Evolutionary conservation across 2,329 filamentous ascomycete genomes (phyloP).

Genomic region (Tolypocladium sp.): DNA sequence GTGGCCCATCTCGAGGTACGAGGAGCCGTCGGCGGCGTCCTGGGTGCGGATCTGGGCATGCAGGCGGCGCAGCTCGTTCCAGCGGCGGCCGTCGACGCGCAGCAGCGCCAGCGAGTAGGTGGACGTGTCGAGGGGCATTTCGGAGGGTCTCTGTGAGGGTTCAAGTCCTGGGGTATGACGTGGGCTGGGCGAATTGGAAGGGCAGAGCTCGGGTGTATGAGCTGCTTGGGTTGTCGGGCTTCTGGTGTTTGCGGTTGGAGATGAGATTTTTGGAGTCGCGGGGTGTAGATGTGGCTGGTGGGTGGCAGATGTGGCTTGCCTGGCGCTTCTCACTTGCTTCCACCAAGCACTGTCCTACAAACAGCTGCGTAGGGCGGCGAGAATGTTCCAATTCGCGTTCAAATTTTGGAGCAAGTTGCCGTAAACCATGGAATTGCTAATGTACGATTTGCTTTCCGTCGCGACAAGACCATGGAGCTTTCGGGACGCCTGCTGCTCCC

Average conservation of each 20-base stretch:
- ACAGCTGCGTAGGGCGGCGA: background rate
- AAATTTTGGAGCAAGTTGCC: background rate
- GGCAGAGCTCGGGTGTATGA: background rate
- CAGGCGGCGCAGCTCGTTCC: conserved; percentile 91
- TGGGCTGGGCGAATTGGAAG: background rate
- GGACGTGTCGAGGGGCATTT: conserved; percentile 93
- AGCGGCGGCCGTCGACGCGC: conserved; percentile 76
- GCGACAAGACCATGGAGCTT: background rate
- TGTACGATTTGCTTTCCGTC: background rate
- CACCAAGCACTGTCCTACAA: background rate
- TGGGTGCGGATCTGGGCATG: conserved; percentile 88
- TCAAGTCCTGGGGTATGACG: too few species aligned
- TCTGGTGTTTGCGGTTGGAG: background rate
- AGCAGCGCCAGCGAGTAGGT: conserved; percentile 82
- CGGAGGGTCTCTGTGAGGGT: too few species aligned
- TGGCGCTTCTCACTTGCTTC: background rate
- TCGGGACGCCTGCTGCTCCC: background rate
- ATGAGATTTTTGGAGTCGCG: background rate
- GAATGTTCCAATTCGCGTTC: background rate
- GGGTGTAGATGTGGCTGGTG: background rate
- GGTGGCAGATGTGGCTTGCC: background rate
- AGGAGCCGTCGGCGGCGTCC: conserved; percentile 83
- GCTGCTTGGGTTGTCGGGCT: background rate
- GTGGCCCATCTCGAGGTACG: conserved; percentile 94
- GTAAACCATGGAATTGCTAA: background rate